phyloP scores from a whole-genome alignment of 1,284 basidiomycete genomes.

The Naganishia liquefaciens region DNA sequence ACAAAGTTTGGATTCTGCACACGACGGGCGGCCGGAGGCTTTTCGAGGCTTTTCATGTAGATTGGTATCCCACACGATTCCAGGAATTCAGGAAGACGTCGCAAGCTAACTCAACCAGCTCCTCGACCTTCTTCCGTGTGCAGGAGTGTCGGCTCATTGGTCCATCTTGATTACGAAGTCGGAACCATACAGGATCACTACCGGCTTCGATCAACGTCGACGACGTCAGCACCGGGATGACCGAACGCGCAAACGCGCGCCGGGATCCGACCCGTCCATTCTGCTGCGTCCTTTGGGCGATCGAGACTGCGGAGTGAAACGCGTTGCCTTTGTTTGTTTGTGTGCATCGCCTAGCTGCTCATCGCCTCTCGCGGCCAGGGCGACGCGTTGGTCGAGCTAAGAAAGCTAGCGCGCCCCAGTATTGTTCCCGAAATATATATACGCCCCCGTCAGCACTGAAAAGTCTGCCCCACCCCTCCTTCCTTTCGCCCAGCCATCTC shows the following conservation, averaged over 20 bases:
- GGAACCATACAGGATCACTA: background rate
- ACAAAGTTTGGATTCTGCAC: too few species aligned
- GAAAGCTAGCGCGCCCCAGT: background rate
- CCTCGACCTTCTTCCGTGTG: too few species aligned
- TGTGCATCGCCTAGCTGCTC: background rate
- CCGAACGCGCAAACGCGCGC: background rate
- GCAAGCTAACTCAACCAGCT: too few species aligned
- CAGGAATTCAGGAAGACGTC: too few species aligned
- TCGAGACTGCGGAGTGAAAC: slow-evolving; percentile 14
- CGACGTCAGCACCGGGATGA: background rate
- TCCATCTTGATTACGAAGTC: background rate
- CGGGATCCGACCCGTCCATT: slow-evolving; percentile 1
- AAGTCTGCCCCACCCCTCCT: slow-evolving; percentile 5
- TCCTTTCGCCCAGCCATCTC: background rate
- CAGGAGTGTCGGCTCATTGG: too few species aligned
- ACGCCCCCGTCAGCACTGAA: background rate
- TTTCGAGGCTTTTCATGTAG: too few species aligned
- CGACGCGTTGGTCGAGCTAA: slow-evolving; percentile 9
- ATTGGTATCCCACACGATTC: too few species aligned
- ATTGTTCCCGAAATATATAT: slow-evolving; percentile 13
- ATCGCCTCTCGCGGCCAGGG: background rate
- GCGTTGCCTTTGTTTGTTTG: slow-evolving; percentile 9
- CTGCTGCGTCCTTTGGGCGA: slow-evolving; percentile 10
- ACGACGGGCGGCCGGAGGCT: too few species aligned
- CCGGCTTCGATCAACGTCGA: background rate